Percentiles rank a stretch among this genome's conserved stretches.
Conservation (phyloP, 345 rosid species). For the Citrus hindsii region DNA sequence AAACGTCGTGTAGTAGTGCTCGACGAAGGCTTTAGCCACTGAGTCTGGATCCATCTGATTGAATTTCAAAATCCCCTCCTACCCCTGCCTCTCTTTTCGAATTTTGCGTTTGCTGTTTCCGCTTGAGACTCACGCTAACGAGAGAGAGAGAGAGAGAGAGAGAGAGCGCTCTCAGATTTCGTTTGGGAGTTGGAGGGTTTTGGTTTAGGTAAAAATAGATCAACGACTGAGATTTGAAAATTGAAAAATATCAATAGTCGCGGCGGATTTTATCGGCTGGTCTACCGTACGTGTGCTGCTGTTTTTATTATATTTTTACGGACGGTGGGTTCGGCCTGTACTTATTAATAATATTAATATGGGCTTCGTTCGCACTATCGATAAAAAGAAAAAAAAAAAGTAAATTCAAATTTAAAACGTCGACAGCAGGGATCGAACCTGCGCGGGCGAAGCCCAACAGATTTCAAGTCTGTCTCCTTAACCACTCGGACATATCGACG, state of each 20-base stretch:
- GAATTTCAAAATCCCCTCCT: neutral
- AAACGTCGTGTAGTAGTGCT: constrained; percentile 86
- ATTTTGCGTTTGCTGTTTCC: neutral
- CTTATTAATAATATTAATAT: no score
- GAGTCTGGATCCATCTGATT: constrained; percentile 77
- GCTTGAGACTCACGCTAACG: constrained; percentile 26
- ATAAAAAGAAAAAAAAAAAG: no score
- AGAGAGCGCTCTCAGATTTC: neutral
- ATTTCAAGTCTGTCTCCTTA: constrained; percentile 98
- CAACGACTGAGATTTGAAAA: constrained; percentile 13
- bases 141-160: neutral
- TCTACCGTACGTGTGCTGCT: neutral
- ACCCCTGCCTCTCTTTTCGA: no score
- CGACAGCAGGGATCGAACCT: constrained; percentile 91
- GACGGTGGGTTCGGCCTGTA: no score
- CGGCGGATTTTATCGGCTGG: neutral
- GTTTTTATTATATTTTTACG: neutral
- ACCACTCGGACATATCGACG: constrained; percentile 95
- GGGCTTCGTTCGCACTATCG: no score
- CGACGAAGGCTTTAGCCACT: constrained; percentile 81
- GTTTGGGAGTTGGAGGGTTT: neutral
- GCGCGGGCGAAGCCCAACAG: constrained; percentile 82
- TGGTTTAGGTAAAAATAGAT: neutral
- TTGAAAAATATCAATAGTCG: neutral
- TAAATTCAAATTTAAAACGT: constrained; percentile 17